These are phyloP conservation scores for Citrus australasica DNA, from an alignment of 345 rosid genomes.

Conservation along the genomic window DNA sequence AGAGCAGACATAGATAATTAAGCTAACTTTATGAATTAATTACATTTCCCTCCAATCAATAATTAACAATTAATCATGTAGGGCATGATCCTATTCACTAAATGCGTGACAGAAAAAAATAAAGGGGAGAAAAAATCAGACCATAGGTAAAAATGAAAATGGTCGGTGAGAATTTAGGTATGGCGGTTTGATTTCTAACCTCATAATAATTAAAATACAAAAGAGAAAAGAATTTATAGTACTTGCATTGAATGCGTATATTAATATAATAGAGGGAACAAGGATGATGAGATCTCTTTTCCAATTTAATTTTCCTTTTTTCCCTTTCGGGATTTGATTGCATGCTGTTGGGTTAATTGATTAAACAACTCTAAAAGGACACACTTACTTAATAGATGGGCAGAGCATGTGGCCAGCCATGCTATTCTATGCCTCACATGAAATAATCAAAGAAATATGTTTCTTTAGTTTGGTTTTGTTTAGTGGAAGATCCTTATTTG, in stretches of 20 bases:
- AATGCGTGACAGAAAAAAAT: background rate
- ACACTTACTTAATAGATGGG: background rate
- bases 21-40: background rate
- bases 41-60: background rate
- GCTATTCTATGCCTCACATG: slow-evolving; percentile 13
- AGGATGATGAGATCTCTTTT: slow-evolving; percentile 29
- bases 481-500: background rate
- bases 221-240: background rate
- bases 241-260: background rate
- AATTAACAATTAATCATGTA: background rate
- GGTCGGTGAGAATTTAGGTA: slow-evolving; percentile 7
- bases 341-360: background rate
- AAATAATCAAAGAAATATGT: background rate
- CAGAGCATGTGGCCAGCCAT: slow-evolving; percentile 31
- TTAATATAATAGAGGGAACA: slow-evolving; percentile 7
- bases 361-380: background rate
- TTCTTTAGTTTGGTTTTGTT: too few relatives aligned
- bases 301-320: background rate
- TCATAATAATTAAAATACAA: background rate
- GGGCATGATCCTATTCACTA: background rate
- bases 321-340: slow-evolving; percentile 25
- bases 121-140: background rate
- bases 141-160: background rate
- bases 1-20: background rate
- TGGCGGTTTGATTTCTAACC: background rate